phyloP scores from a whole-genome alignment of 2,329 filamentous ascomycete genomes.

The Verticillium nonalfalfae region DNA sequence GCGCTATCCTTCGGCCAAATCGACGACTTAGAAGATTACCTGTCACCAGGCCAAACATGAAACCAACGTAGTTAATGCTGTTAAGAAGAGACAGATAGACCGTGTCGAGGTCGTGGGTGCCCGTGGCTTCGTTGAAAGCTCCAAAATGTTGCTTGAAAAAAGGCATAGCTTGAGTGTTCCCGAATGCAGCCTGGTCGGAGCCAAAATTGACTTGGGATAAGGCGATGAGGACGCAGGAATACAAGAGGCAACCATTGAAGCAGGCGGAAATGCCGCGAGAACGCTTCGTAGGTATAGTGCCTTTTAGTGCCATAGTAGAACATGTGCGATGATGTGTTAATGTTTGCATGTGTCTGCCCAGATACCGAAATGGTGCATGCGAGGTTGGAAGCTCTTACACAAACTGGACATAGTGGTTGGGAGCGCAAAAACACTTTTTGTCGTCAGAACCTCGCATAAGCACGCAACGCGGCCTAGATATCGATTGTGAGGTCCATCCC shows the following conservation, averaged over 20 bases:
- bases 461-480: background rate
- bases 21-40: constrained; percentile 20
- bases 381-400: background rate
- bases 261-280: background rate
- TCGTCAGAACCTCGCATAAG: background rate
- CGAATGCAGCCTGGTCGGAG: constrained; percentile 28
- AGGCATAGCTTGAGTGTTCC: constrained; percentile 28
- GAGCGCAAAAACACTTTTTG: background rate
- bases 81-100: constrained; percentile 27
- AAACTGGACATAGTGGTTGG: background rate
- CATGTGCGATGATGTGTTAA: no score
- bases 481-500: background rate
- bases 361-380: constrained; percentile 24
- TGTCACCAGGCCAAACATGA: constrained; percentile 18
- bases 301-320: background rate
- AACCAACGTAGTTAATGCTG: constrained; percentile 23
- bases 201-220: constrained; percentile 32
- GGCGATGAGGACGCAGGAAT: constrained; percentile 17
- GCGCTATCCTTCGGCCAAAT: constrained; percentile 24
- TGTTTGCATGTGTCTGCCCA: constrained; percentile 10
- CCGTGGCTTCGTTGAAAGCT: constrained; percentile 14
- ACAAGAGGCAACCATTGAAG: constrained; percentile 12
- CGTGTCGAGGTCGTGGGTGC: constrained; percentile 17
- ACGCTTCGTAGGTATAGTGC: background rate
- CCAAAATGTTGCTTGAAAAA: constrained; percentile 25